Base-by-base conservation (phyloP, 2,329 filamentous ascomycete genomes). In the Achaetomium macrosporum region DNA sequence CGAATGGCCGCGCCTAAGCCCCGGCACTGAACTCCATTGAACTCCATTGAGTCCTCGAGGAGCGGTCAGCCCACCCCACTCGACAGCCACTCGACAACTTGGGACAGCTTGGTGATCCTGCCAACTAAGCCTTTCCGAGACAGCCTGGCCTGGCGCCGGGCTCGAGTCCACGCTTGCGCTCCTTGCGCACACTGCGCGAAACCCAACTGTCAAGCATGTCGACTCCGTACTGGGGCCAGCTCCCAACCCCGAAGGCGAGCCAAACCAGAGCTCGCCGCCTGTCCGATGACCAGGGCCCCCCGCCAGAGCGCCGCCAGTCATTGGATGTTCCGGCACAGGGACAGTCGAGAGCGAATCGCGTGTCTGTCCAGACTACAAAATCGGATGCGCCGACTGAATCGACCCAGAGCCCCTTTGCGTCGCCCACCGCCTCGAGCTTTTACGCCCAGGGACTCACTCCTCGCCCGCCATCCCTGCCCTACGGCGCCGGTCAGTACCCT, bases 181-280 rank as follows among this genome's bases (percentile, higher is more conserved):
- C 56, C 52, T 57, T 35, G 29, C 20, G 40, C 50, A 43, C 46
- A 35, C 39, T 47, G 39, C 47, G 16, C 48, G 53, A 59, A 4
- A 53, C 54, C 57, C 56, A 54, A 63, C 55, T 31, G 43, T 25
- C 57, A 53, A 54, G 65, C 66, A 78, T 77, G 74, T 69, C 75
- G 50, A 61, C 75, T 54, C 75, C 77, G 37, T 83, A 82, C 70
- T 82, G 79, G 79, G 79, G 79, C 65, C 69, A 79, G 64, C 70
- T 83, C 57, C 79, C 80, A 55, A 68, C 73, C 56, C 69, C 76
- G 47, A 76, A 74, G 60, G 64, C 59, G 30, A 63, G 63, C 48
- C 63, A 65, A 50, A 59, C 64, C 61, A 68, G 63, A 49, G 60
- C 64, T 57, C 72, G 71, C 59, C 71, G 71, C 63, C 64, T 65